These are phyloP conservation scores for Ustilago hordei DNA, from an alignment of 1,284 basidiomycete species.

Conservation along the genomic window DNA sequence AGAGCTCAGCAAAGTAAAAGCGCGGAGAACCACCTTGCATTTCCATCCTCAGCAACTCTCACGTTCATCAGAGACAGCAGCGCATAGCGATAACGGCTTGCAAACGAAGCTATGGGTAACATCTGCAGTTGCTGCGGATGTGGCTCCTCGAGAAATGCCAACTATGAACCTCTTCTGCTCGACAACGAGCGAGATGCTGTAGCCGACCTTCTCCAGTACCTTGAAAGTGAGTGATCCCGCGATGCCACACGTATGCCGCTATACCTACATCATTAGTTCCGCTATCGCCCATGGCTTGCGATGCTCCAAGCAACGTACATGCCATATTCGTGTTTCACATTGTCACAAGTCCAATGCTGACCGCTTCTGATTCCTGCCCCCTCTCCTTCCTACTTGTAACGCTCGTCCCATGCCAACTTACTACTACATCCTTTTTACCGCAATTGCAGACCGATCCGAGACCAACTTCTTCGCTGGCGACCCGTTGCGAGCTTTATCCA, in stretches of 20 bases:
- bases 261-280: neutral
- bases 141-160: constrained; percentile 41
- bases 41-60: neutral
- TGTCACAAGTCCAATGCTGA: neutral
- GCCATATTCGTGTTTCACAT: neutral
- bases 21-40: neutral
- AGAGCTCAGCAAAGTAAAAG: neutral
- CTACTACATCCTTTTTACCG: neutral
- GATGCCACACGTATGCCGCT: neutral
- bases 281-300: neutral
- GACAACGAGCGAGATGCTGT: constrained; percentile 99
- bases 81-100: constrained; percentile 6
- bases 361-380: neutral
- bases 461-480: constrained; percentile 72
- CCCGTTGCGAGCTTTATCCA: constrained; percentile 92
- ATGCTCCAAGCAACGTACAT: neutral
- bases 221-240: constrained; percentile 80
- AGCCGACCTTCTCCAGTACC: constrained; percentile 94
- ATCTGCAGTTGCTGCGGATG: constrained; percentile 63
- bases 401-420: neutral
- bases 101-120: constrained; percentile 58
- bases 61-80: constrained; percentile 3
- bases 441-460: constrained; percentile 64
- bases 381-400: neutral
- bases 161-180: constrained; percentile 85